Percentiles rank a stretch among this genome's conserved stretches.
phyloP scores from a whole-genome alignment of 2,329 filamentous ascomycete genomes.

The Juglanconis juglandina region DNA sequence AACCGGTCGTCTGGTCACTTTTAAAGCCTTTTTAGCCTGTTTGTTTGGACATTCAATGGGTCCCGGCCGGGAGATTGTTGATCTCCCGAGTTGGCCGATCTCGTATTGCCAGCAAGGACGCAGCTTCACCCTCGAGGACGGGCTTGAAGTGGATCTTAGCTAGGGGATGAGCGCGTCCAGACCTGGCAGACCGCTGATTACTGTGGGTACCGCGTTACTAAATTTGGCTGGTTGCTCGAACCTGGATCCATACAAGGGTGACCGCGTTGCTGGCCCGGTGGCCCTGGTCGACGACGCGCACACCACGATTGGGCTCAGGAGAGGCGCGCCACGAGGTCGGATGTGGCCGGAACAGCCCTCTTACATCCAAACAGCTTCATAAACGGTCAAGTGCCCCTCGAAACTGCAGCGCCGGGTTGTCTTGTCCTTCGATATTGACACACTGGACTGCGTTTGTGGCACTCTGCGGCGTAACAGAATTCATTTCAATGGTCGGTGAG shows the following conservation, averaged over 20 bases:
- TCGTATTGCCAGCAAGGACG: slow-evolving; percentile 12
- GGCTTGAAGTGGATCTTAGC: slow-evolving; percentile 11
- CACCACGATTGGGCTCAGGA: too few relatives aligned
- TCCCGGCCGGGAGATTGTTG: slow-evolving; percentile 7
- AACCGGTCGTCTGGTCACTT: not conserved
- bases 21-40: not conserved
- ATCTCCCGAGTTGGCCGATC: slow-evolving; percentile 17
- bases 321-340: too few relatives aligned
- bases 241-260: too few relatives aligned
- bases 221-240: not conserved
- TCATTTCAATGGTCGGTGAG: slow-evolving; percentile 11
- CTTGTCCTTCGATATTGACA: not conserved
- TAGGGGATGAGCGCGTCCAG: slow-evolving; percentile 9
- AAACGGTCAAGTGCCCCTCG: too few relatives aligned
- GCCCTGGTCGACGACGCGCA: too few relatives aligned
- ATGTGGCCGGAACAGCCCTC: too few relatives aligned
- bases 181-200: slow-evolving; percentile 10
- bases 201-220: slow-evolving; percentile 10
- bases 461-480: not conserved
- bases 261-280: too few relatives aligned
- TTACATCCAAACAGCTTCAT: too few relatives aligned
- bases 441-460: not conserved
- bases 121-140: slow-evolving; percentile 5
- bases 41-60: not conserved
- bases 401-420: not conserved